Base-by-base conservation (phyloP, 331 rosid genomes). In the Rhamnella rubrinervis region DNA sequence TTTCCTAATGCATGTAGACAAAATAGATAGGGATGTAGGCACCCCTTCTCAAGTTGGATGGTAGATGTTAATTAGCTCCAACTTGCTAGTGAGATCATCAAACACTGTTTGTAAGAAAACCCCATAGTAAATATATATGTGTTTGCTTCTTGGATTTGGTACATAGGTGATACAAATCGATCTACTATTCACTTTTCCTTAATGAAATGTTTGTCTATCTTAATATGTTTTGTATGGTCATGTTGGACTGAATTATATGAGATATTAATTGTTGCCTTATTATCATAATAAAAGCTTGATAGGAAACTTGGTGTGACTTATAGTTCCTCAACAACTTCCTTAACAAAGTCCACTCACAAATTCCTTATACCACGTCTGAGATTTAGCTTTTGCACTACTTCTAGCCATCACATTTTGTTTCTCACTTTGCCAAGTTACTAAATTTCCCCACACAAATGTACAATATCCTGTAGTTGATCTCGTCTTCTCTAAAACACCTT, bases 311-410 rank as follows among this genome's bases (percentile, higher is more conserved):
- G 1, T n/a, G n/a, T n/a, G 18, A 66, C 16, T 1, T 35, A 0
- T 9, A 66, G 8, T 6, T 66, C 60, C 28, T 65, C 8, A 47
- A 15, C 4, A 38, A 1, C 8, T n/a, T n/a, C 13, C n/a, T 55
- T 37, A 37, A 1, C 50, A 53, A 1, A 67, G 12, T 35, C 53
- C 6, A n/a, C 3, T 67, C 71, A 53, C 63, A 67, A 1, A 53
- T 6, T 20, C 23, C 41, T 1, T 35, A 8, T n/a, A 63, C 62
- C 72, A 67, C 55, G 12, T 17, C 21, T 15, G 19, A 15, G n/a
- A 67, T 52, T 67, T 7, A 7, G 72, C 40, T 38, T 67, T 39
- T 2, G 16, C 72, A 52, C 62, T 67, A 1, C 19, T 16, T 20
- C 63, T 19, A 9, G 72, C 51, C 14, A 53, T 53, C 18, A 52